Conservation (phyloP, 139 green algal species). For the Mychonastes homosphaera region DNA sequence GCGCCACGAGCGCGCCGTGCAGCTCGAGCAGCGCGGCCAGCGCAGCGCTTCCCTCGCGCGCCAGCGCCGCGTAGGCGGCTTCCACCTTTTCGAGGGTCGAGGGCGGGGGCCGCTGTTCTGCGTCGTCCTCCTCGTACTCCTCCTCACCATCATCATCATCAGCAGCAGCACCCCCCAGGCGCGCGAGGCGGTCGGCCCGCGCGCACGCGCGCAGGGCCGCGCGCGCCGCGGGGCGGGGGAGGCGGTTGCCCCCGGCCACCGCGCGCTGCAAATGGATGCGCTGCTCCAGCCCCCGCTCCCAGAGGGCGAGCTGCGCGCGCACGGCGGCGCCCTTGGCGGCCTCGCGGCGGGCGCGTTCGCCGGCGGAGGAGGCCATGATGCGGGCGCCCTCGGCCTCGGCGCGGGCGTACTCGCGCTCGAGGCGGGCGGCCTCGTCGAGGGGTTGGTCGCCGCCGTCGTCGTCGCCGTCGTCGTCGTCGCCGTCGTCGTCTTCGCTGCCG, state of each 20-base stretch:
- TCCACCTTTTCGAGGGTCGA: no score
- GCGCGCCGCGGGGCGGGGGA: slow-evolving; percentile 26
- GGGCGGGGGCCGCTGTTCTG: no score
- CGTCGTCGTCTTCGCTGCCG: background rate
- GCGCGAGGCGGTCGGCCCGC: background rate
- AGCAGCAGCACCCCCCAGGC: background rate
- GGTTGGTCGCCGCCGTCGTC: background rate
- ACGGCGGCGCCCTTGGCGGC: slow-evolving; percentile 12
- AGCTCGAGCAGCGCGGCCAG: slow-evolving; percentile 36
- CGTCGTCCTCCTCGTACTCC: no score
- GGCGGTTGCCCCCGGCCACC: slow-evolving; percentile 32
- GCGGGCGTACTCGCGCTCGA: background rate
- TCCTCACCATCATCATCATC: background rate
- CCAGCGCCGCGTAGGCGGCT: slow-evolving; percentile 8
- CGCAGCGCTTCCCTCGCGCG: slow-evolving; percentile 8
- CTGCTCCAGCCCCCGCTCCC: slow-evolving; percentile 48
- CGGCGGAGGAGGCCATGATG: background rate
- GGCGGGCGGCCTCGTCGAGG: background rate
- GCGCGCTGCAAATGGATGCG: slow-evolving; percentile 63
- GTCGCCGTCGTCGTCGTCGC: background rate
- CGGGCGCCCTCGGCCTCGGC: background rate
- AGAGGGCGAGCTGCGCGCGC: slow-evolving; percentile 35
- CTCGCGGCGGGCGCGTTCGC: background rate
- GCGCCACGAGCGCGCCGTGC: slow-evolving; percentile 32
- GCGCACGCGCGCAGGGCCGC: slow-evolving; percentile 2